Base-by-base conservation (phyloP, 2,329 filamentous ascomycete genomes). In the Stylonectria norvegica region DNA sequence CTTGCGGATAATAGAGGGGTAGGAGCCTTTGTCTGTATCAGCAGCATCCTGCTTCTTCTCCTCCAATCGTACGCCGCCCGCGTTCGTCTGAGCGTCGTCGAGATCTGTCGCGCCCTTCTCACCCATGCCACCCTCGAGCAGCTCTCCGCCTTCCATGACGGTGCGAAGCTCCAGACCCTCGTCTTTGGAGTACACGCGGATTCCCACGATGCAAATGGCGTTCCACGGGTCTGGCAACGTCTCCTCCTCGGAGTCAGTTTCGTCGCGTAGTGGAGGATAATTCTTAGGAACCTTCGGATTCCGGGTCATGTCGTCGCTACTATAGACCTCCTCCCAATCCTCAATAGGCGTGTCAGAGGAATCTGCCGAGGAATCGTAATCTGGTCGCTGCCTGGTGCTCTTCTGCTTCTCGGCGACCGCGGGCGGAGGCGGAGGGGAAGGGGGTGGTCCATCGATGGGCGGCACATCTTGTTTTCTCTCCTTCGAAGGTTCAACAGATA, bases 141-240 rank as follows among this genome's bases (percentile, higher is more conserved):
- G 64, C 49, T 71, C 66, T 17, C 73, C 75, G 27, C 74, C 75
- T 53, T 79, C 75, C 61, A 79, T 70, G 15, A 79, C 73, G 10
- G 77, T 71, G 25, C 69, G 66, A n/a, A 79, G 59, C 57, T 77
- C 70, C 3, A 80, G 63, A 20, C 66, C 61, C 31, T 72, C 68
- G 54, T 82, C 75, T 58, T 76, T 78, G 53, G 74, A 75, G 58
- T 82, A 83, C 5, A 83, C 73, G 4, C 78, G 71, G 36, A 83
- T 63, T 0, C 80, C 79, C 0, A 83, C 71, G 14, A 82, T 74
- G 37, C 72, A 76, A 32, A 83, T 71, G 4, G 79, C 79, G 55
- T 83, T 82, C 79, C 80, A 83, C 2, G 77, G 74, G 17, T 77
- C 71, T 0, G 71, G 60, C 52, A 70, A 65, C 44, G 73, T 75